phyloP scores from a whole-genome alignment of 2,329 filamentous ascomycete genomes.

The Arthrocladium fulminans region DNA sequence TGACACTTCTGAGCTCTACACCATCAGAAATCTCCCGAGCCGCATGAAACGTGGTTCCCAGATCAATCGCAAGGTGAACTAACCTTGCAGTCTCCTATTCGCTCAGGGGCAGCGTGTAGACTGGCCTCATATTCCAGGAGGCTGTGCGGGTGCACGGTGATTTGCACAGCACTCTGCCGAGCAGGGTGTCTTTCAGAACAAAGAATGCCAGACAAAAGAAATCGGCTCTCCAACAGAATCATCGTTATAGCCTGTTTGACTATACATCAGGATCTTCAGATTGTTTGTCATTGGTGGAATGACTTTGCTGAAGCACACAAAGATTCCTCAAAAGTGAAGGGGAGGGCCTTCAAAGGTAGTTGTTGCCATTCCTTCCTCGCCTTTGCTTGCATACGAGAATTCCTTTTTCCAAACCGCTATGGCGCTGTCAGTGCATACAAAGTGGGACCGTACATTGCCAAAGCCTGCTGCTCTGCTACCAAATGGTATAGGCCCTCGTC shows the following conservation, averaged over 20 bases:
- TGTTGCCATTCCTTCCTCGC: slow-evolving; percentile 8
- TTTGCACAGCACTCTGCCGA: slow-evolving; percentile 26
- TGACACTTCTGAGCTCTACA: not conserved
- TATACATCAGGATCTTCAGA: not conserved
- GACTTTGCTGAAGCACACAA: slow-evolving; percentile 20
- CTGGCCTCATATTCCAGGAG: slow-evolving; percentile 22
- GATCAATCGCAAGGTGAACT: slow-evolving; percentile 3
- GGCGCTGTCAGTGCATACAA: slow-evolving; percentile 30
- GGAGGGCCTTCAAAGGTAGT: slow-evolving; percentile 17
- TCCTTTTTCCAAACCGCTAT: slow-evolving; percentile 23
- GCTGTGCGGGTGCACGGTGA: slow-evolving; percentile 26
- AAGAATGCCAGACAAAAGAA: slow-evolving; percentile 26
- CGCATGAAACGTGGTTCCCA: slow-evolving; percentile 6
- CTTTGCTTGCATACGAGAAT: slow-evolving; percentile 17
- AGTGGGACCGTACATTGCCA: slow-evolving; percentile 39
- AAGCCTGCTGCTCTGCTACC: slow-evolving; percentile 22
- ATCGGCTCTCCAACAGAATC: slow-evolving; percentile 3
- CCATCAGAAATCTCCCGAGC: slow-evolving; percentile 1
- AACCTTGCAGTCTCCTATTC: not conserved
- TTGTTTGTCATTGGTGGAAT: slow-evolving; percentile 13
- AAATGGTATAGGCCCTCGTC: slow-evolving; percentile 9
- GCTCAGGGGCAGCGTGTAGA: slow-evolving; percentile 1
- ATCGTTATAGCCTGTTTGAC: slow-evolving; percentile 2
- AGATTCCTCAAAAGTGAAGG: slow-evolving; percentile 13
- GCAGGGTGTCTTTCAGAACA: slow-evolving; percentile 25